Base-by-base conservation (phyloP, 192 early-diverging fungal genomes). In the Coemansia reversa region DNA sequence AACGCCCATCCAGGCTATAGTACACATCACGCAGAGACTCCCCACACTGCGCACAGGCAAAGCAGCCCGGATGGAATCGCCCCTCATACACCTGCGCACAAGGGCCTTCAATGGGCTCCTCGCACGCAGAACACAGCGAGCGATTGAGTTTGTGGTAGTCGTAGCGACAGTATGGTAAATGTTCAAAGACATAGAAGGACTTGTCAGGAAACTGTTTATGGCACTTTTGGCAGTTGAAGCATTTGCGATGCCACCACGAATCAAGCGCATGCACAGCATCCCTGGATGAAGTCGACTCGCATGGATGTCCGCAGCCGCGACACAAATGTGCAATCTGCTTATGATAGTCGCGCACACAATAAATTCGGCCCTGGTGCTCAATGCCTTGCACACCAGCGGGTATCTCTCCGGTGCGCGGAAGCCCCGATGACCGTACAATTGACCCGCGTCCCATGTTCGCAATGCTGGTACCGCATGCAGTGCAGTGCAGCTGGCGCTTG, bases 81-180 rank as follows among this genome's bases (percentile, higher is more conserved):
- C 86, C 86, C 78, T 96, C 93, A 42, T 84, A 76, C 14, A 94
- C 90, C 62, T 93, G 90, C 19, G 91, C 94, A 83, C 94, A 96
- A 1, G 91, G 87, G 14, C 94, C 93, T 74, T 96, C 91, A 51
- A 96, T 96, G 11, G 92, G 92, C 20, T 92, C 74, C 29, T 81
- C 78, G 66, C 92, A 96, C 14, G 75, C 69, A 55, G 83, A 86
- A 67, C 94, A 96, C 27, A 96, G 84, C 22, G 92, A 93, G 55
- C 87, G 87, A 68, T 93, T 94, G 58, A 89, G 75, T 82, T 88
- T 85, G 62, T 96, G 93, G 67, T 93, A 96, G 79, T 94, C 91
- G 28, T 89, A 83, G 56, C 85, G 79, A 74, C 93, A 95, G 72
- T 92, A 91, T 52, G 93, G 94, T 33, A 83, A 80, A 71, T 91